A percentile compares a stretch with the other conserved stretches of the same genome.
Evolutionary conservation across 2,329 filamentous ascomycete species (phyloP).

Genomic region (Fusarium sp.): DNA sequence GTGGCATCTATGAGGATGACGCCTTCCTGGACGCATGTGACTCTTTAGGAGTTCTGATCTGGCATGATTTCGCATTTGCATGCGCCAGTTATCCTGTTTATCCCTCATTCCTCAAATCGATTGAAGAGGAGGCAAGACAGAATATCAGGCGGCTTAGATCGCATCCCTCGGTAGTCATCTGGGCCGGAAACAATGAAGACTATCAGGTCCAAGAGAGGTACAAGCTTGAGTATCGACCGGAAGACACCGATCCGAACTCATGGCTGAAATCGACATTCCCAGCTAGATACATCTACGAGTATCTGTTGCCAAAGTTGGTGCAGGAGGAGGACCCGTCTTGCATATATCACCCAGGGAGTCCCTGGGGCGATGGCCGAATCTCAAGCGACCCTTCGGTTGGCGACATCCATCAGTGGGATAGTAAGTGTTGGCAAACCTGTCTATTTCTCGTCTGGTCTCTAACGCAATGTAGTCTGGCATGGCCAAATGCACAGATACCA

Average conservation of each 20-base stretch:
- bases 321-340: conserved; percentile 52
- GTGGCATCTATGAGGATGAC: conserved; percentile 69
- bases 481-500: conserved; percentile 78
- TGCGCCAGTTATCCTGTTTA: conserved; percentile 75
- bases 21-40: conserved; percentile 76
- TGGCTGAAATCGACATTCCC: conserved; percentile 85
- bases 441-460: background rate
- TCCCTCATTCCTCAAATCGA: conserved; percentile 67
- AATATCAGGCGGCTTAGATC: conserved; percentile 70
- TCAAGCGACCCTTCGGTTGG: background rate
- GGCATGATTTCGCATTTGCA: conserved; percentile 81
- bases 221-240: conserved; percentile 76
- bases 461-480: conserved; percentile 71
- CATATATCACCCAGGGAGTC: background rate
- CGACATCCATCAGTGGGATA: background rate
- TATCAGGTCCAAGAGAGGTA: conserved; percentile 79
- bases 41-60: conserved; percentile 75
- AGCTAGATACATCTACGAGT: conserved; percentile 83
- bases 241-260: conserved; percentile 67
- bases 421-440: background rate
- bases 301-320: conserved; percentile 70
- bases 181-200: conserved; percentile 85
- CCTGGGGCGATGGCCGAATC: background rate
- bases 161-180: conserved; percentile 78
- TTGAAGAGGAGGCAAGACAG: conserved; percentile 70